A percentile compares a stretch with the other conserved stretches of the same genome.
These are phyloP conservation scores for Delitschia confertaspora DNA, from an alignment of 495 filamentous ascomycete genomes.

Conservation along the genomic window DNA sequence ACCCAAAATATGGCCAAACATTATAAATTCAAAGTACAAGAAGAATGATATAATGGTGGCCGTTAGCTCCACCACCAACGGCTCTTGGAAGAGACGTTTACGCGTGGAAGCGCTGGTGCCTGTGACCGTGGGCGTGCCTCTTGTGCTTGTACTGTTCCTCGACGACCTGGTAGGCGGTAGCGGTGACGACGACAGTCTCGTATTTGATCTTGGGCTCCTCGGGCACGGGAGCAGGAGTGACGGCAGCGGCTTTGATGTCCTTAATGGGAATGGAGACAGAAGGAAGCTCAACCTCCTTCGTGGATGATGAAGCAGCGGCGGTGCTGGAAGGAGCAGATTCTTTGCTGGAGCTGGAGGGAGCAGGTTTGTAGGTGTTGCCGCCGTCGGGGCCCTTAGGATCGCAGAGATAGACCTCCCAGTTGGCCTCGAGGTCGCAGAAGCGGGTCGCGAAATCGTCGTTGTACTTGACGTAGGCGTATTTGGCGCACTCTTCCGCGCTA, in stretches of 20 bases:
- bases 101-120: slow-evolving; percentile 21
- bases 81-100: too few species aligned
- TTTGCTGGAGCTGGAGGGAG: not conserved
- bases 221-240: slow-evolving; percentile 7
- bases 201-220: slow-evolving; percentile 2
- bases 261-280: not conserved
- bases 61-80: too few species aligned
- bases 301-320: not conserved
- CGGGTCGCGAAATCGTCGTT: slow-evolving; percentile 20
- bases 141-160: too few species aligned
- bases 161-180: slow-evolving; percentile 9
- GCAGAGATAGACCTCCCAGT: slow-evolving; percentile 28
- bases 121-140: slow-evolving; percentile 10
- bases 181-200: slow-evolving; percentile 16
- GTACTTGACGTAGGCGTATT: slow-evolving; percentile 14
- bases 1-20: too few species aligned
- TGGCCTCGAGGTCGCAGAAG: slow-evolving; percentile 12
- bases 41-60: too few species aligned
- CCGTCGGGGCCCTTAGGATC: slow-evolving; percentile 5
- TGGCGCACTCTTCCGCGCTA: slow-evolving; percentile 4
- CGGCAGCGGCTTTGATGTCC: slow-evolving; percentile 8
- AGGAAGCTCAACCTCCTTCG: not conserved
- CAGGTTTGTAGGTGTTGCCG: too few species aligned
- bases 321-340: slow-evolving; percentile 1
- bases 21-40: too few species aligned